Evolutionary conservation across 1,284 basidiomycete genomes (phyloP).

Genomic region (Agroathelia rolfsii): DNA sequence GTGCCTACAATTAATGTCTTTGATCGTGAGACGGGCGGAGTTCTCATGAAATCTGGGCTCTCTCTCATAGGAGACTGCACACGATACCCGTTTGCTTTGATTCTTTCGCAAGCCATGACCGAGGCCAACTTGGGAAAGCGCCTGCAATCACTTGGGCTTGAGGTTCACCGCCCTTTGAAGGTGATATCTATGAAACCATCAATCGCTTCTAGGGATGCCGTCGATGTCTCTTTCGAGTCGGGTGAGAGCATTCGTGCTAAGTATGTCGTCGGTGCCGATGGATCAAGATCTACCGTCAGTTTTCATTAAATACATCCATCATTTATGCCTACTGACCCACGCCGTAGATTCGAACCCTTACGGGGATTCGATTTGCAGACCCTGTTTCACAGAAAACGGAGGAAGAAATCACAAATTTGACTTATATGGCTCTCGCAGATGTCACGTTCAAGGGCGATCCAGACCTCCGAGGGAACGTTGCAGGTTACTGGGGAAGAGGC

Average conservation of each 20-base stretch:
- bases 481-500: slow-evolving; percentile 13
- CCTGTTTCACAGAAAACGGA: too few species aligned
- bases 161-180: slow-evolving; percentile 16
- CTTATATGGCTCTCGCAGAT: slow-evolving; percentile 23
- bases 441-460: slow-evolving; percentile 17
- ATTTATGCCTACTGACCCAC: background rate
- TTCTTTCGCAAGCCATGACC: slow-evolving; percentile 37
- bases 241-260: slow-evolving; percentile 34
- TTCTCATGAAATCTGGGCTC: slow-evolving; percentile 22
- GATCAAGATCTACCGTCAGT: slow-evolving; percentile 40
- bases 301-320: too few species aligned
- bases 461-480: slow-evolving; percentile 4
- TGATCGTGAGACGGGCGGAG: slow-evolving; percentile 21
- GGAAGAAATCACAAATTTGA: slow-evolving; percentile 11
- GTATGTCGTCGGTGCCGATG: slow-evolving; percentile 49
- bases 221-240: slow-evolving; percentile 39
- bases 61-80: slow-evolving; percentile 26
- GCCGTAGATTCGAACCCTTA: too few species aligned
- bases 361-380: too few species aligned
- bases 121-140: slow-evolving; percentile 29
- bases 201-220: background rate
- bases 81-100: slow-evolving; percentile 32
- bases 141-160: slow-evolving; percentile 9
- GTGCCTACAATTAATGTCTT: slow-evolving; percentile 17
- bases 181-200: slow-evolving; percentile 16